Base-by-base conservation (phyloP, 1,284 basidiomycete species). In the Phenoliferia sp. region DNA sequence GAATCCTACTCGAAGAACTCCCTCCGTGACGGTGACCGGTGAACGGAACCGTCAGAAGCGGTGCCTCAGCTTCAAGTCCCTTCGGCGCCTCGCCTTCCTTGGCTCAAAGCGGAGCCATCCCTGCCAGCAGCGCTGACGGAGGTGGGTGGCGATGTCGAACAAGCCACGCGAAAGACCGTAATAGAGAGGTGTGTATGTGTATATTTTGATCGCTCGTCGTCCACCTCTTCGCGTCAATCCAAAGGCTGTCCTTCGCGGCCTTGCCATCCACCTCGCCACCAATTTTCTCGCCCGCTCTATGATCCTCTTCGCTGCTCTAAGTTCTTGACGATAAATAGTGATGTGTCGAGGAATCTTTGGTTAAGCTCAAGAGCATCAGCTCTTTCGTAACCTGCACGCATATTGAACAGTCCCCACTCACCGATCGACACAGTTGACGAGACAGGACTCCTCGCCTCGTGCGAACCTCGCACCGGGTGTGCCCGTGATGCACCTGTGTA, bases 401-500 rank as follows among this genome's bases (percentile, higher is more conserved):
- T n/a, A n/a, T n/a, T n/a, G n/a, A 28, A 67, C 67, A 68, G 62
- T 73, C 65, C 70, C 67, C 31, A 26, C 39, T 52, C 48, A 56
- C 57, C 19, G 22, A 73, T 93, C 92, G 58, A 96, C 94, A 77
- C 93, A 97, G 81, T 95, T 95, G 68, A 85, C 83, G 58, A 98
- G 84, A 78, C 94, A 98, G 63, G 83, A 83, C 75, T 90, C 87
- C 80, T 98, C 94, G 57, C 85, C 83, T 67, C 89, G 84, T 39
- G 90, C 90, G 81, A 98, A 96, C 64, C 87, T 85, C 36, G 87
- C 88, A n/a, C 88, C 88, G 31, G 92, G 90, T 34, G 86, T 86
- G 52, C 90, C 86, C 6, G 90, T 90, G 72, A 97, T 84, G 79
- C 94, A 96, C 77, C 92, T 94, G 74, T 67, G 64, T 69, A 74